These are phyloP conservation scores for Cercospora brassicicola DNA, from an alignment of 2,329 filamentous ascomycete species.

Conservation along the genomic window DNA sequence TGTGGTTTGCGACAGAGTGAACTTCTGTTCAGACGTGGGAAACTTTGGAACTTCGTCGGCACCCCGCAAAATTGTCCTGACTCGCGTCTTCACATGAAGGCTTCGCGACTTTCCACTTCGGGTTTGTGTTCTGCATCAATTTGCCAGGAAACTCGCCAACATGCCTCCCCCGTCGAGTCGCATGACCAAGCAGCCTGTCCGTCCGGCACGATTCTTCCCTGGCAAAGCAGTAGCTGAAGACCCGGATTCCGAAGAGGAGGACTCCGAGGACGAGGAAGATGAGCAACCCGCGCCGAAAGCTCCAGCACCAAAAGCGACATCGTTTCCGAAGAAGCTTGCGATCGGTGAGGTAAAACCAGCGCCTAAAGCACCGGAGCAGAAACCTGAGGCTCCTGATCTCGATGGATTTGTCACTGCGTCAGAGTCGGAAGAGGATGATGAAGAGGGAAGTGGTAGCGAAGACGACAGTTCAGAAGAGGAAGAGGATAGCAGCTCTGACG, in stretches of 20 bases:
- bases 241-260: constrained; percentile 43
- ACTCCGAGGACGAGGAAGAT: constrained; percentile 55
- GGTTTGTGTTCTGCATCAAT: not conserved
- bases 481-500: constrained; percentile 59
- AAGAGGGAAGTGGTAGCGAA: constrained; percentile 42
- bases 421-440: constrained; percentile 42
- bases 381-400: constrained; percentile 38
- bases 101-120: not conserved
- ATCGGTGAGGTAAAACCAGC: constrained; percentile 39
- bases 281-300: constrained; percentile 44
- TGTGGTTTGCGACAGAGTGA: constrained; percentile 9
- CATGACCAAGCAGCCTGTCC: constrained; percentile 89
- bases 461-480: constrained; percentile 55
- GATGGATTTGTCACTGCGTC: constrained; percentile 63
- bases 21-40: not conserved
- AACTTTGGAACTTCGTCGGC: not conserved
- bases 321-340: constrained; percentile 47
- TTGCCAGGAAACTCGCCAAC: constrained; percentile 20
- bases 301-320: constrained; percentile 47
- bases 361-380: constrained; percentile 33
- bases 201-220: constrained; percentile 77
- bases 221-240: constrained; percentile 69
- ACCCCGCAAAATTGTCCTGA: constrained; percentile 8
- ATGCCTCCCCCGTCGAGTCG: constrained; percentile 68
- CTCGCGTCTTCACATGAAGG: constrained; percentile 16